Evolutionary conservation across 768 basidiomycete genomes (phyloP), one percentile per base, ranked within the genome.

Genomic region (Leccinum boreale): DNA sequence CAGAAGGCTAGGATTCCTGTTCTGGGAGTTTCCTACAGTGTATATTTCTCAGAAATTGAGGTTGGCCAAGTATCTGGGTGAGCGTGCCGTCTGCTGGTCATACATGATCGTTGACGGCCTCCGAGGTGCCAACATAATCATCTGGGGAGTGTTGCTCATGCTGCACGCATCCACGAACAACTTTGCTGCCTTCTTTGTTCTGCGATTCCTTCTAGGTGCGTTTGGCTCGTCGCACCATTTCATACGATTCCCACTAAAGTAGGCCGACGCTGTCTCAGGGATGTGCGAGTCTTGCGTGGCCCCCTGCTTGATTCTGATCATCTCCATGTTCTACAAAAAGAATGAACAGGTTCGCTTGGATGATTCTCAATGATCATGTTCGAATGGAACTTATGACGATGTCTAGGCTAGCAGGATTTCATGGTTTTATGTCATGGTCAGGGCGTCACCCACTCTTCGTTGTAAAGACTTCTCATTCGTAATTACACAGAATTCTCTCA

Each of bases 291-390:
- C 78, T 60, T 85, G 85, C 63, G 86, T 86, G 14, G 79, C 84
- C 5, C 86, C 85, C 0, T 82, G 78, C 61, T 73, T 87, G 33
- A 82, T 87, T 70, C 72, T 86, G 52, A 78, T 86, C 42, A 78
- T 86, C 39, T 80, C 83, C 10, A 84, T 85, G 81, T 87, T 86
- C 65, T 86, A 86, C 72, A 84, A 82, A 75, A 86, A 86, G 70
- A 74, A 84, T 52, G 85, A 86, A 62, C 85, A 87, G 74, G 81
- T 77, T 47, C 28, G 62, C 8, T 15, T 36, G 17, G 8, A n/a
- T 35, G 6, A n/a, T 35, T 9, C 17, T 7, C 23, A 3, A n/a
- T n/a, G 4, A 4, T 21, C 29, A 11, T 21, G 42, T 14, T 17
- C 9, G 42, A 24, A 23, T 29, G 28, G 39, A n/a, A 50, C 58